Evolutionary conservation across 441 rosid genomes (phyloP), one percentile per base, ranked within the genome.

Genomic region (Corymbia citriodora): DNA sequence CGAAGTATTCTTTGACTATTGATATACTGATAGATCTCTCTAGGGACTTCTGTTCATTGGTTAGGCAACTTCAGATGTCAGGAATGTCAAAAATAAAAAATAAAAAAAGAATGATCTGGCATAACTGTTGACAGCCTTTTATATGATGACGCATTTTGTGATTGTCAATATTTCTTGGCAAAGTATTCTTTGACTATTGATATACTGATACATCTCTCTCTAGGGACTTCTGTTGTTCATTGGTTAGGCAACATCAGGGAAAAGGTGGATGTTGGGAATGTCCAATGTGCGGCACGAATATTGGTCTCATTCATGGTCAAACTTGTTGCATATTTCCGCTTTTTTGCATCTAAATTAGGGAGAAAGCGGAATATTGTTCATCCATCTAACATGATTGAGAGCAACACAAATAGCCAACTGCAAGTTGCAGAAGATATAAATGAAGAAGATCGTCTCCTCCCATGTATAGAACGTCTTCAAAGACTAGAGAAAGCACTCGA

Each of bases 381-480:
- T 89, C 96, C 96, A 87, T 94, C 97, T 85, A 94, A 90, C 91
- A 89, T 91, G 90, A 65, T 93, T 85, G 98, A 95, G 88, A 89
- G 91, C 82, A 90, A 88, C 74, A 88, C 91, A 53, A 90, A 89
- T 89, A 90, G 87, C 89, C 91, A 90, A 89, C 88, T 93, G 90
- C 92, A 92, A 40, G 91, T 91, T 88, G 92, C 81, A 68, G 94
- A 92, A 65, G 88, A 91, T 63, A 92, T 88, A 90, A 93, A 89
- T 90, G 93, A 94, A 74, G 95, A 92, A 90, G 97, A 97, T 90
- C 90, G 14, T 88, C 90, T 97, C 59, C 92, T 63, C 88, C 98
- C 96, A 45, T 98, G 97, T 91, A 89, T 97, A 70, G 96, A 97
- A 57, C 99, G 98, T 48, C 96, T 98, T 83, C 93, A 95, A 95